Evolutionary conservation across 2,329 filamentous ascomycete species (phyloP).

Genomic region (Fusarium albosuccineum): DNA sequence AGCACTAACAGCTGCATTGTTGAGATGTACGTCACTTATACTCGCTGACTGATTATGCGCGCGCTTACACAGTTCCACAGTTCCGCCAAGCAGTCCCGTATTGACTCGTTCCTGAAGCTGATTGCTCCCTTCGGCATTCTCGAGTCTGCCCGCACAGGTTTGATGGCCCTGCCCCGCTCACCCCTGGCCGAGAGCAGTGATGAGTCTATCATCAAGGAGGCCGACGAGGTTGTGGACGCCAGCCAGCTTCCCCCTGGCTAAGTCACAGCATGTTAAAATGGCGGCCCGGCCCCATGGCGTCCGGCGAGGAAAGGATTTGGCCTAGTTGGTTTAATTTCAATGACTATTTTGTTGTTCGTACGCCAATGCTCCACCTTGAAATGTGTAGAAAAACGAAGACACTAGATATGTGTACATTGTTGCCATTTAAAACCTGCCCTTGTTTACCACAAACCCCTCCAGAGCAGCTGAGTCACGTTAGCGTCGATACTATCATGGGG

Average conservation of each 20-base stretch:
- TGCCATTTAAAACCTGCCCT: slow-evolving; percentile 74
- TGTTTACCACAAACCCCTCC: slow-evolving; percentile 94
- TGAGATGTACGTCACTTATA: slow-evolving; percentile 78
- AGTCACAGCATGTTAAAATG: slow-evolving; percentile 40
- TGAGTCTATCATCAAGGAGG: slow-evolving; percentile 80
- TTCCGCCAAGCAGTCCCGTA: slow-evolving; percentile 91
- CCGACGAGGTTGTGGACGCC: slow-evolving; percentile 93
- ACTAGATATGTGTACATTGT: slow-evolving; percentile 11
- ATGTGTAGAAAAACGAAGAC: slow-evolving; percentile 29
- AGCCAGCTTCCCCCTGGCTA: slow-evolving; percentile 94
- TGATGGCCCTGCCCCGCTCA: slow-evolving; percentile 96
- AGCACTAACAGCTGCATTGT: slow-evolving; percentile 99
- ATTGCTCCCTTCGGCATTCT: slow-evolving; percentile 95
- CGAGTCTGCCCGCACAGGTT: slow-evolving; percentile 92
- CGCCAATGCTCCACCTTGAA: slow-evolving; percentile 38
- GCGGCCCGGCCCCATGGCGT: slow-evolving; percentile 42
- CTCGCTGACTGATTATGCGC: background rate
- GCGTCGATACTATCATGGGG: background rate
- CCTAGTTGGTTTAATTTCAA: slow-evolving; percentile 46
- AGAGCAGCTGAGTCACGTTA: slow-evolving; percentile 70
- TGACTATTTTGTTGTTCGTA: slow-evolving; percentile 45
- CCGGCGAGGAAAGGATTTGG: slow-evolving; percentile 45
- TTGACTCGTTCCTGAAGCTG: slow-evolving; percentile 98
- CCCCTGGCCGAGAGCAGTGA: slow-evolving; percentile 83
- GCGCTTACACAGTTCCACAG: slow-evolving; percentile 58